phyloP scores from a whole-genome alignment of 2,329 filamentous ascomycete species.

The Fusarium napiforme region DNA sequence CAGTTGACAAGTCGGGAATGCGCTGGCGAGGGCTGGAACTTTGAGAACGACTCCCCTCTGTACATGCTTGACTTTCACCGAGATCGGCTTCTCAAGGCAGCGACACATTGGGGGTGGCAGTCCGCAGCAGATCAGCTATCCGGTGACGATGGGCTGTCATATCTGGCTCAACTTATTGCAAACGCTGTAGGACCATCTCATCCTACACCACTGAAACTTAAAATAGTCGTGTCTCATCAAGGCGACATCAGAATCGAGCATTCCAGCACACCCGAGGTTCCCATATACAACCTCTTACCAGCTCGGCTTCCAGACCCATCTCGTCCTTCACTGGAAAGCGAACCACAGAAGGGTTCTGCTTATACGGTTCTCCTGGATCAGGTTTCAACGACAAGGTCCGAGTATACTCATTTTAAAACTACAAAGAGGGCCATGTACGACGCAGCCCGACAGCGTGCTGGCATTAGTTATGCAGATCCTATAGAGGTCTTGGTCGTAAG shows the following conservation, averaged over 20 bases:
- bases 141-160: conserved; percentile 58
- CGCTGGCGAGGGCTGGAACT: conserved; percentile 63
- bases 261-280: conserved; percentile 50
- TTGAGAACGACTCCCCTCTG: conserved; percentile 66
- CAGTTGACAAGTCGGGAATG: conserved; percentile 53
- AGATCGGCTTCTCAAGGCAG: conserved; percentile 77
- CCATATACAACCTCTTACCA: conserved; percentile 68
- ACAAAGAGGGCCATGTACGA: conserved; percentile 79
- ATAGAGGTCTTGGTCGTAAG: conserved; percentile 84
- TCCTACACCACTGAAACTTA: conserved; percentile 60
- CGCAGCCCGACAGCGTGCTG: conserved; percentile 70
- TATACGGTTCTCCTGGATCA: conserved; percentile 60
- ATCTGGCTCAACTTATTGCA: conserved; percentile 49
- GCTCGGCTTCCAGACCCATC: conserved; percentile 60
- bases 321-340: conserved; percentile 29
- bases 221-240: conserved; percentile 62
- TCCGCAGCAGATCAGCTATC: conserved; percentile 56
- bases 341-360: conserved; percentile 43
- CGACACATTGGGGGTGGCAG: conserved; percentile 66
- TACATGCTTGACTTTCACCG: conserved; percentile 85
- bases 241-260: conserved; percentile 59
- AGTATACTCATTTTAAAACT: conserved; percentile 90
- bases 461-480: conserved; percentile 61
- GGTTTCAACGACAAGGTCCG: conserved; percentile 56
- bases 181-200: conserved; percentile 51